Percentiles rank a stretch among this genome's conserved stretches.
phyloP scores from a whole-genome alignment of 257 asterid genomes.

The Voacanga thouarsii region DNA sequence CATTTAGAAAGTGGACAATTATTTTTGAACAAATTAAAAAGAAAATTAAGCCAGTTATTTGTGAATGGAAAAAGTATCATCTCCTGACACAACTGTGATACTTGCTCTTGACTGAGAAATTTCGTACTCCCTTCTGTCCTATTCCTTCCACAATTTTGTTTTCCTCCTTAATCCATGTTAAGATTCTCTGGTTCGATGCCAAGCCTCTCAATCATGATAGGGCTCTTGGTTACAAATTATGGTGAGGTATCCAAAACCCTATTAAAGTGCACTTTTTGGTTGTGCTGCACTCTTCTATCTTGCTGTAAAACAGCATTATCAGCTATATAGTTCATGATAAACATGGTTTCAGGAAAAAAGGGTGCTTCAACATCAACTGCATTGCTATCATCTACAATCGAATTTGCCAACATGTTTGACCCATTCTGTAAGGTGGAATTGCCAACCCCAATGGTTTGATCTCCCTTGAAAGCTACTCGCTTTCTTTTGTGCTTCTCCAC shows the following conservation, averaged over 20 bases:
- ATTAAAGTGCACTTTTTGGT: constrained; percentile 63
- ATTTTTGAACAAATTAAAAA: too few species aligned
- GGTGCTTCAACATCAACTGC: constrained; percentile 50
- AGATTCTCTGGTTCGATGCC: constrained; percentile 88
- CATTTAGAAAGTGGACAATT: too few species aligned
- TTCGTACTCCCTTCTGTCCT: constrained; percentile 56
- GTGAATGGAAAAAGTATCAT: too few species aligned
- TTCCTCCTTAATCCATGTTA: constrained; percentile 68
- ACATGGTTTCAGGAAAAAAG: constrained; percentile 89
- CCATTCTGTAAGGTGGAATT: constrained; percentile 37
- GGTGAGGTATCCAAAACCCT: constrained; percentile 90
- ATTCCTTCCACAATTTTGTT: constrained; percentile 58
- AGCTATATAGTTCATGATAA: constrained; percentile 78
- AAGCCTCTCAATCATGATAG: constrained; percentile 97
- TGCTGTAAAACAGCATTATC: constrained; percentile 59
- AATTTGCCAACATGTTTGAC: constrained; percentile 41
- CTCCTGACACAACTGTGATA: constrained; percentile 62
- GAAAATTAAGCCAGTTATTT: too few species aligned
- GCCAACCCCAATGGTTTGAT: constrained; percentile 27
- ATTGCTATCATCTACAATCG: constrained; percentile 35
- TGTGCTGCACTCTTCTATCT: constrained; percentile 31
- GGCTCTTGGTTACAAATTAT: constrained; percentile 64
- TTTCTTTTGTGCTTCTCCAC: constrained; percentile 81
- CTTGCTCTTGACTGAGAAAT: constrained; percentile 73
- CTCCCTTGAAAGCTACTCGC: constrained; percentile 58